These are phyloP conservation scores for Sphaerulina populicola DNA, from an alignment of 2,329 filamentous ascomycete genomes.

Conservation along the genomic window DNA sequence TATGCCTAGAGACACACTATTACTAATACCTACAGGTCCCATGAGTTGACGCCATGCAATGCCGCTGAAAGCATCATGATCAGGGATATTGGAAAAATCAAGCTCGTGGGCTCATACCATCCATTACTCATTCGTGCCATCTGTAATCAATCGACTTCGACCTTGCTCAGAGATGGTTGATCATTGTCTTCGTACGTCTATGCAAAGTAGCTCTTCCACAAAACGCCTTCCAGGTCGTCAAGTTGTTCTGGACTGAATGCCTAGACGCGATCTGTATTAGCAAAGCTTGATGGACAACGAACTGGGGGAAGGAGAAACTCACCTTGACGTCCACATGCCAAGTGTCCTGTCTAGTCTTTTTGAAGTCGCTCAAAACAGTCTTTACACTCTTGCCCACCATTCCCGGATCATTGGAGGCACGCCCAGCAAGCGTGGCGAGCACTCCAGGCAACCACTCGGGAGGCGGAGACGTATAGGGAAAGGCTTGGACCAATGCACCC, in stretches of 20 bases:
- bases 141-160: background rate
- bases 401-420: slow-evolving; percentile 79
- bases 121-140: background rate
- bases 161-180: no score
- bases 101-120: slow-evolving; percentile 2
- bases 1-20: background rate
- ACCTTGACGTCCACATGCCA: slow-evolving; percentile 98
- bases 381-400: slow-evolving; percentile 95
- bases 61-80: background rate
- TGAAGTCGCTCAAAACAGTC: slow-evolving; percentile 88
- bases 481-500: slow-evolving; percentile 85
- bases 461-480: slow-evolving; percentile 89
- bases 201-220: slow-evolving; percentile 99
- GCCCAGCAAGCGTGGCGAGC: slow-evolving; percentile 71
- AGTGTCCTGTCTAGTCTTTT: slow-evolving; percentile 98
- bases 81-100: background rate
- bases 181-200: slow-evolving; percentile 34
- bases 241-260: slow-evolving; percentile 84
- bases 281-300: background rate
- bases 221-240: slow-evolving; percentile 87
- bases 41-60: background rate
- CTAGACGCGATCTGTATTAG: slow-evolving; percentile 35
- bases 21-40: background rate
- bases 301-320: slow-evolving; percentile 31
- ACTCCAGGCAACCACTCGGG: slow-evolving; percentile 91